Conservation (phyloP, 192 early-diverging fungal species). For the Umbelopsis sp. region DNA sequence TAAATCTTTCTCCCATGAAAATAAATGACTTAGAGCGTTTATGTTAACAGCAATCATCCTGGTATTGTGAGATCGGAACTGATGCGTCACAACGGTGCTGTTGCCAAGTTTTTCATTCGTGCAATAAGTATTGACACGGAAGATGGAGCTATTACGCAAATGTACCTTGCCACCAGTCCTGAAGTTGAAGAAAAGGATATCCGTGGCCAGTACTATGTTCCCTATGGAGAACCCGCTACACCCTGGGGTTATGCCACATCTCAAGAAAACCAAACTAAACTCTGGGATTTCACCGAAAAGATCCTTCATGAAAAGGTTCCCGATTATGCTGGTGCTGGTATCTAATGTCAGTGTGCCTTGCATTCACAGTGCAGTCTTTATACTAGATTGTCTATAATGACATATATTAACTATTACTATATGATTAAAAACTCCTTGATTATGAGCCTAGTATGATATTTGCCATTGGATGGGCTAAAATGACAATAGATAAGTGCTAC, state of each 20-base stretch:
- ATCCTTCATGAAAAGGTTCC: conserved; percentile 36
- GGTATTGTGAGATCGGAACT: conserved; percentile 30
- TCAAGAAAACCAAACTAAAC: background rate
- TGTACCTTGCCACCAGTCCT: conserved; percentile 55
- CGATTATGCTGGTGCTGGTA: conserved; percentile 27
- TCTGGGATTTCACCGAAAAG: conserved; percentile 38
- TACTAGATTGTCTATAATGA: too few relatives aligned
- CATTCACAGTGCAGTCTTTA: too few relatives aligned
- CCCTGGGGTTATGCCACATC: background rate
- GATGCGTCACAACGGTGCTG: conserved; percentile 6
- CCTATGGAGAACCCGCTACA: background rate
- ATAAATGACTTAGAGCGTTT: conserved; percentile 8
- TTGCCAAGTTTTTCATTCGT: background rate
- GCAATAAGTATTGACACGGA: conserved; percentile 32
- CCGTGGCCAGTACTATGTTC: conserved; percentile 42
- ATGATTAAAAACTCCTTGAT: too few relatives aligned
- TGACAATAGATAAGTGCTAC: too few relatives aligned
- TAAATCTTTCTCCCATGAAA: background rate
- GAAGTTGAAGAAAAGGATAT: conserved; percentile 51
- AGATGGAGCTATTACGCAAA: conserved; percentile 47
- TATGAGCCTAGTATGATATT: too few relatives aligned
- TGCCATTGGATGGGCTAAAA: too few relatives aligned
- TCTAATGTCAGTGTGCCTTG: background rate
- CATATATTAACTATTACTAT: too few relatives aligned
- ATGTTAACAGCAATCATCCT: conserved; percentile 34